Evolutionary conservation across 2,329 filamentous ascomycete genomes (phyloP).

Genomic region (Arthrobotrys sphaeroides): DNA sequence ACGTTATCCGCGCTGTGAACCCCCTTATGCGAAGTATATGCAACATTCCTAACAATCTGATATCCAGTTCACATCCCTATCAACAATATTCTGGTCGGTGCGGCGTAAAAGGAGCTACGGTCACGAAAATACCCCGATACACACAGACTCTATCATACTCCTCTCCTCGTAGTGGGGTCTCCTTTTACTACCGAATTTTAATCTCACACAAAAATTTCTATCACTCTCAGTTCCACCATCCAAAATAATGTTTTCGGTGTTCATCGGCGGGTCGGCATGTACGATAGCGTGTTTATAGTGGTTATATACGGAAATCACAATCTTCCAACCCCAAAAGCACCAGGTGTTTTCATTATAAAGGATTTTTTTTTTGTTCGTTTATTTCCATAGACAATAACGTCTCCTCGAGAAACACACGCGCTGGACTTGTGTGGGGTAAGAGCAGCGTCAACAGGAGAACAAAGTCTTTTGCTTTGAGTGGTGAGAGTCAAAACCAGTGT

Average conservation of each 20-base stretch:
- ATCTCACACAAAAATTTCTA: neutral
- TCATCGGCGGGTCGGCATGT: slow-evolving; percentile 37
- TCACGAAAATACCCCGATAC: slow-evolving; percentile 1
- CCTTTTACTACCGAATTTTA: slow-evolving; percentile 21
- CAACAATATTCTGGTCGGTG: slow-evolving; percentile 66
- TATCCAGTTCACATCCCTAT: slow-evolving; percentile 65
- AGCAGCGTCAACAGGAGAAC: neutral
- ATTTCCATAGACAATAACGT: neutral
- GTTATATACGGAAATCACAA: slow-evolving; percentile 25
- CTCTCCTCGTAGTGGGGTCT: neutral
- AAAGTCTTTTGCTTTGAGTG: slow-evolving; percentile 10
- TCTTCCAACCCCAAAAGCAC: neutral
- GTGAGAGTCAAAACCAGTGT: neutral
- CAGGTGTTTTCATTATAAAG: neutral
- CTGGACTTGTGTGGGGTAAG: neutral
- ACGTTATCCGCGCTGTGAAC: slow-evolving; percentile 53
- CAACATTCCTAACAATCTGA: neutral
- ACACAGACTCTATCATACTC: neutral
- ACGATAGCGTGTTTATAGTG: slow-evolving; percentile 46
- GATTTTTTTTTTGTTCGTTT: neutral
- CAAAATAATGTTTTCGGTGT: slow-evolving; percentile 48
- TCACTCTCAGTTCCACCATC: slow-evolving; percentile 15
- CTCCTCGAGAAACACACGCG: neutral
- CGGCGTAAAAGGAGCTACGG: slow-evolving; percentile 22
- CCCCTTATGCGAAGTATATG: neutral